Conservation (phyloP, 768 basidiomycete species). For the Boletus huronensis region DNA sequence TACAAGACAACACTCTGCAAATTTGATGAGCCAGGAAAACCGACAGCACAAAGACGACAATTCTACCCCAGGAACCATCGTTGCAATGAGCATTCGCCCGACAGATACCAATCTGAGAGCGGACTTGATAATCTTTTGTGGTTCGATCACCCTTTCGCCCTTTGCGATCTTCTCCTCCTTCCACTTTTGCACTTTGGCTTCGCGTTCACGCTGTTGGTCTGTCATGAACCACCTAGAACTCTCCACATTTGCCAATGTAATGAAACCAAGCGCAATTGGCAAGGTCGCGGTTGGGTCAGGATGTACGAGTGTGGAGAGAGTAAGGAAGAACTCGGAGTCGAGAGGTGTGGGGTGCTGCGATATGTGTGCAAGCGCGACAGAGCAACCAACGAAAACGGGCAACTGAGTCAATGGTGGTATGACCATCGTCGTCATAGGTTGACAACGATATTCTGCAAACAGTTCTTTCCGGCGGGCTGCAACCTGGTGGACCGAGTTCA, state of each 20-base stretch:
- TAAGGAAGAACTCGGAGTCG: slow-evolving; percentile 75
- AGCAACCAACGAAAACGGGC: slow-evolving; percentile 68
- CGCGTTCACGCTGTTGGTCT: slow-evolving; percentile 50
- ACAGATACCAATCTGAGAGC: slow-evolving; percentile 56
- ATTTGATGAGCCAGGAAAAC: slow-evolving; percentile 2
- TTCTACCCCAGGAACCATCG: slow-evolving; percentile 66
- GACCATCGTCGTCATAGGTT: slow-evolving; percentile 53
- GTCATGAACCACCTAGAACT: slow-evolving; percentile 70
- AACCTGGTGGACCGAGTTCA: slow-evolving; percentile 38
- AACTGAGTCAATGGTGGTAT: slow-evolving; percentile 65
- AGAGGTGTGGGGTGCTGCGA: slow-evolving; percentile 60
- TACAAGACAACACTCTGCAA: slow-evolving; percentile 61
- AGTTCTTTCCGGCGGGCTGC: slow-evolving; percentile 54
- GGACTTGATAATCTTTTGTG: slow-evolving; percentile 50
- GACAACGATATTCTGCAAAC: slow-evolving; percentile 55
- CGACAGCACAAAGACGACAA: slow-evolving; percentile 16
- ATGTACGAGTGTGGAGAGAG: slow-evolving; percentile 65
- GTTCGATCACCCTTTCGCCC: slow-evolving; percentile 44
- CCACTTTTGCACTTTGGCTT: slow-evolving; percentile 45
- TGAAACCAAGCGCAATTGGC: slow-evolving; percentile 66
- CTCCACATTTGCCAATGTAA: slow-evolving; percentile 79
- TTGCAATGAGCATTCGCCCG: slow-evolving; percentile 61
- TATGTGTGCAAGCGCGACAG: slow-evolving; percentile 52
- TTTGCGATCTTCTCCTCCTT: slow-evolving; percentile 42
- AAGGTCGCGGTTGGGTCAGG: slow-evolving; percentile 67